A percentile compares a stretch with the other conserved stretches of the same genome.
These are phyloP conservation scores for Colletotrichum simmondsii DNA, from an alignment of 2,329 filamentous ascomycete genomes.

Conservation along the genomic window DNA sequence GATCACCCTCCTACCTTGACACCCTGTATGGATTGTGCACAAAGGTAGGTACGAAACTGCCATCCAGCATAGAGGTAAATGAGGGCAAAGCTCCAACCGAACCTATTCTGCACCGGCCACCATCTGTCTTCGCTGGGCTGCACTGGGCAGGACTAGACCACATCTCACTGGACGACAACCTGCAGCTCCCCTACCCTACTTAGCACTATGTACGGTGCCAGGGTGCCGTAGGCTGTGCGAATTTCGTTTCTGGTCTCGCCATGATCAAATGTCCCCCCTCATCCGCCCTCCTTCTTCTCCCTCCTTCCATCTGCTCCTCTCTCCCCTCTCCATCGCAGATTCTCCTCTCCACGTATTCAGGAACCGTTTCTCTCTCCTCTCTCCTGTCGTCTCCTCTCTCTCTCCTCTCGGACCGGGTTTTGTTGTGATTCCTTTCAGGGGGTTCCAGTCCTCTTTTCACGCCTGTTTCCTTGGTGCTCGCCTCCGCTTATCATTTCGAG, in stretches of 20 bases:
- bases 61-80: too few species aligned
- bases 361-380: constrained; percentile 5
- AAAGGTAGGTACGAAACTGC: too few species aligned
- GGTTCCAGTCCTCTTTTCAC: constrained; percentile 35
- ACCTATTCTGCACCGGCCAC: neutral
- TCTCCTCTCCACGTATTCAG: constrained; percentile 14
- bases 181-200: neutral
- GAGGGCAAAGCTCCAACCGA: neutral
- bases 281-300: constrained; percentile 38
- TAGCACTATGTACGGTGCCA: neutral
- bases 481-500: constrained; percentile 32
- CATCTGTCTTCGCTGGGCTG: neutral
- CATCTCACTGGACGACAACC: neutral
- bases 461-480: constrained; percentile 36
- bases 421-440: constrained; percentile 36
- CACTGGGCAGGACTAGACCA: neutral
- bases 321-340: constrained; percentile 32
- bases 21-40: neutral
- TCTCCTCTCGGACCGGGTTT: constrained; percentile 31
- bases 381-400: neutral
- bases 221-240: constrained; percentile 5
- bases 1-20: neutral
- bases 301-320: constrained; percentile 36
- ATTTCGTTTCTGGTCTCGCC: constrained; percentile 25
- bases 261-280: constrained; percentile 35